A percentile compares a stretch with the other conserved stretches of the same genome.
These are phyloP conservation scores for Oidium heveae DNA, from an alignment of 2,329 filamentous ascomycete species.

Conservation along the genomic window DNA sequence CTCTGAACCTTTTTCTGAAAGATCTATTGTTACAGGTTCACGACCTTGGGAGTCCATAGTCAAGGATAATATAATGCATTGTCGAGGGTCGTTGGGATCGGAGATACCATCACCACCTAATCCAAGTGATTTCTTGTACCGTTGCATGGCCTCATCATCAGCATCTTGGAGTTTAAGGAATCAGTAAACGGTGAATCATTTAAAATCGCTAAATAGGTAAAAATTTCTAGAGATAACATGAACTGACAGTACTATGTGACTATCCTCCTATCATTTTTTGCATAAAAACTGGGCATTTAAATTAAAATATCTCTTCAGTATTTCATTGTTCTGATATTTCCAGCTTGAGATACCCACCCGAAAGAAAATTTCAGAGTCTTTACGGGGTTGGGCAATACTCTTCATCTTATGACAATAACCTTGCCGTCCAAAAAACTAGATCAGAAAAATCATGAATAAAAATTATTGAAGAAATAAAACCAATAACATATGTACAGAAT, in stretches of 20 bases:
- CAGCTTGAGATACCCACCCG: too few relatives aligned
- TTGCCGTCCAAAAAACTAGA: too few relatives aligned
- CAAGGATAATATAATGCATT: constrained; percentile 80
- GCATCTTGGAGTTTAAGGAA: constrained; percentile 7
- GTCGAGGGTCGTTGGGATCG: constrained; percentile 59
- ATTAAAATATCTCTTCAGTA: background rate
- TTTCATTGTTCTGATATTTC: too few relatives aligned
- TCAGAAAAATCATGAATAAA: too few relatives aligned
- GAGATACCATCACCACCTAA: constrained; percentile 50
- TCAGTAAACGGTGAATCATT: background rate
- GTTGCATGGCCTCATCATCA: constrained; percentile 78
- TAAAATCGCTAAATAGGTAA: background rate
- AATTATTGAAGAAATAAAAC: too few relatives aligned
- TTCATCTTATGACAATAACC: too few relatives aligned
- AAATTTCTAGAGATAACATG: background rate
- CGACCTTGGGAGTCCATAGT: constrained; percentile 70
- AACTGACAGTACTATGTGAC: background rate
- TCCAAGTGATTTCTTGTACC: constrained; percentile 93
- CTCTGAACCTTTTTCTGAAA: constrained; percentile 48
- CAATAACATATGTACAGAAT: too few relatives aligned
- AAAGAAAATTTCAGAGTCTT: too few relatives aligned
- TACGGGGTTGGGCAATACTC: too few relatives aligned
- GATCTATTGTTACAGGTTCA: constrained; percentile 66
- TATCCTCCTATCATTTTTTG: background rate
- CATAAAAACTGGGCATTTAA: background rate